Conservation (phyloP, 495 filamentous ascomycete species). For the Hypomontagnella submonticulosa region DNA sequence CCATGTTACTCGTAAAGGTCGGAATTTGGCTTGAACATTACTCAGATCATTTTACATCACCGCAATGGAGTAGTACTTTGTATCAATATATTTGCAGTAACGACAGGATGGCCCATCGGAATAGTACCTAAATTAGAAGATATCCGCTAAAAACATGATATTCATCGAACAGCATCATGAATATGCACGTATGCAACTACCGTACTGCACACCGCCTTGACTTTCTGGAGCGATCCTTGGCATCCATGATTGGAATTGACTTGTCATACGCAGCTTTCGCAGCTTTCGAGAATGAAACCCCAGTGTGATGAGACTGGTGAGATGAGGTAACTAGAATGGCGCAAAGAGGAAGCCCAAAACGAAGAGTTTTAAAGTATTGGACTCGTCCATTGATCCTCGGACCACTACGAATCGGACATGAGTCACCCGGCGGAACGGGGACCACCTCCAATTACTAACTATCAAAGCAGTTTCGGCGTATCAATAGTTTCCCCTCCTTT, state of each 20-base stretch:
- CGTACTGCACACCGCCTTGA: too few species aligned
- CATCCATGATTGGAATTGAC: neutral
- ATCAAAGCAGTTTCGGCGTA: neutral
- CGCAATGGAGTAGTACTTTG: too few species aligned
- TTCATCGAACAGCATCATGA: too few species aligned
- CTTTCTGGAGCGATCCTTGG: neutral
- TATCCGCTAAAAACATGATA: too few species aligned
- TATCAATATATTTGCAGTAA: too few species aligned
- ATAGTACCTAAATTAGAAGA: too few species aligned
- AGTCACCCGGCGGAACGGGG: slow-evolving; percentile 31
- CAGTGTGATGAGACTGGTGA: neutral
- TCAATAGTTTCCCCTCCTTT: neutral
- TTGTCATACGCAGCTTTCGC: neutral
- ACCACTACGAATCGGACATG: slow-evolving; percentile 17
- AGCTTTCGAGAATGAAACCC: neutral
- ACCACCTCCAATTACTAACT: neutral
- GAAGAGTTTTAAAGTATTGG: slow-evolving; percentile 20
- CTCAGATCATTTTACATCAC: too few species aligned
- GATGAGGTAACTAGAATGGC: slow-evolving; percentile 4
- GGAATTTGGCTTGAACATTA: too few species aligned
- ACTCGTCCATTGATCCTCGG: slow-evolving; percentile 4
- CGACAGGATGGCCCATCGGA: too few species aligned
- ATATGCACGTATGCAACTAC: too few species aligned
- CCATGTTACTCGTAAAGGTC: too few species aligned
- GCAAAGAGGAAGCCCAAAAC: slow-evolving; percentile 18